Percentiles rank a stretch among this genome's conserved stretches.
phyloP scores from a whole-genome alignment of 2,329 filamentous ascomycete genomes.

The Fusarium irregulare region DNA sequence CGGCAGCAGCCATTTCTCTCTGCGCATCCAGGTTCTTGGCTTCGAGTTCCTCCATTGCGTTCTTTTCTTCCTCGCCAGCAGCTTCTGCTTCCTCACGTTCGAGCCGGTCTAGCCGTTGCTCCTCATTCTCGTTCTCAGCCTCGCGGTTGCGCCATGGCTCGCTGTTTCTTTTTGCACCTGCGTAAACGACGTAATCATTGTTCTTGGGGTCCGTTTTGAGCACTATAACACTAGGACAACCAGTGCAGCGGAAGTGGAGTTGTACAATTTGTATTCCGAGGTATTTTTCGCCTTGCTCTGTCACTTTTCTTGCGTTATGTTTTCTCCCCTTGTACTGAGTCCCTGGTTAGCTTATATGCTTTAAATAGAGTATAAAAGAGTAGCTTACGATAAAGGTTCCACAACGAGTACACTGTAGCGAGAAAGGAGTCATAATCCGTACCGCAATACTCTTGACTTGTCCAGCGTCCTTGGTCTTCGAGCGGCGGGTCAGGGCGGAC shows the following conservation, averaged over 20 bases:
- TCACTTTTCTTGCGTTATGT: too few relatives aligned
- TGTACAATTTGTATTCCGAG: slow-evolving; percentile 63
- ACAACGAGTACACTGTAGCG: too few relatives aligned
- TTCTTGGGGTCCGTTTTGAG: slow-evolving; percentile 81
- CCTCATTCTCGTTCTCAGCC: slow-evolving; percentile 81
- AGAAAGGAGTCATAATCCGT: too few relatives aligned
- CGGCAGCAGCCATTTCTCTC: slow-evolving; percentile 95
- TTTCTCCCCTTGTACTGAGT: too few relatives aligned
- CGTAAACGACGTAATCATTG: slow-evolving; percentile 76
- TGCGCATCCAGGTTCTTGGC: slow-evolving; percentile 93
- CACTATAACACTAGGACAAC: too few relatives aligned
- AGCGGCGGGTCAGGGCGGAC: slow-evolving; percentile 70
- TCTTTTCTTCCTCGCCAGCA: slow-evolving; percentile 75
- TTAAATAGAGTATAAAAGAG: too few relatives aligned
- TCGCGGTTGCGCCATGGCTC: slow-evolving; percentile 82
- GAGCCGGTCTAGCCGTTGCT: slow-evolving; percentile 85
- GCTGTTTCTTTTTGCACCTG: slow-evolving; percentile 67
- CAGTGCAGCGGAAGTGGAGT: slow-evolving; percentile 67
- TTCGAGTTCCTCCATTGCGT: slow-evolving; percentile 96
- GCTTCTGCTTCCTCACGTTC: slow-evolving; percentile 78
- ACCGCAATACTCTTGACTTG: too few relatives aligned
- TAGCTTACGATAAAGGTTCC: too few relatives aligned
- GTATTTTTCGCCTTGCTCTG: slow-evolving; percentile 73
- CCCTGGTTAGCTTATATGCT: too few relatives aligned
- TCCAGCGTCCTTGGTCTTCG: slow-evolving; percentile 59